Percentiles rank a stretch among this genome's conserved stretches.
Evolutionary conservation across 345 rosid genomes (phyloP).

Genomic region (Leavenworthia alabamica): DNA sequence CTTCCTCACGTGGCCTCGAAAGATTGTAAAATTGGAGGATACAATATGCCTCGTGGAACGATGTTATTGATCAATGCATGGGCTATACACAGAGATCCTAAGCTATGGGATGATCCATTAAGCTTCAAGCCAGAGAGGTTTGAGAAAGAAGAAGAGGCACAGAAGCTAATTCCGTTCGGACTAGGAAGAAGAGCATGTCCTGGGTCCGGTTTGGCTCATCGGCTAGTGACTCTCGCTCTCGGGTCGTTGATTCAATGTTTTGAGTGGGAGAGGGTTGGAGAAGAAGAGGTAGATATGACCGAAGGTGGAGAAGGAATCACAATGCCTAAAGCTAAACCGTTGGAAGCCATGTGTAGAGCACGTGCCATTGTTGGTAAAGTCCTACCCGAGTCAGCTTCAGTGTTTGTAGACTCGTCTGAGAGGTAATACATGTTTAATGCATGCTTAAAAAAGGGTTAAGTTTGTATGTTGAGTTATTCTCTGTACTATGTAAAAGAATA

Average conservation of each 20-base stretch:
- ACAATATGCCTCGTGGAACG: constrained; percentile 33
- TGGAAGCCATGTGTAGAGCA: constrained; percentile 37
- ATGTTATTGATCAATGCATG: constrained; percentile 20
- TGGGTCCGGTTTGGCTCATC: constrained; percentile 36
- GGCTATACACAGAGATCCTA: constrained; percentile 24
- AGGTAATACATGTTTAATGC: neutral
- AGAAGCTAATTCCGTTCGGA: constrained; percentile 37
- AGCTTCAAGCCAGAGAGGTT: constrained; percentile 27
- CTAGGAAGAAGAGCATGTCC: constrained; percentile 48
- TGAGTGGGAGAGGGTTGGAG: constrained; percentile 39
- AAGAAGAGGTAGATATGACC: constrained; percentile 31
- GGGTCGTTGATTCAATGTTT: constrained; percentile 47
- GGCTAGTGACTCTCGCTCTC: constrained; percentile 31
- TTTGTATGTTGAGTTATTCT: neutral
- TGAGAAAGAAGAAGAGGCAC: constrained; percentile 19
- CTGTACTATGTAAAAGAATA: neutral
- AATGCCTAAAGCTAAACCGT: constrained; percentile 36
- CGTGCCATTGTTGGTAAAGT: constrained; percentile 18
- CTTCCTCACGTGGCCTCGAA: constrained; percentile 32
- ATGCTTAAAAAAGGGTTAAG: neutral
- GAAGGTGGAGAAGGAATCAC: constrained; percentile 29
- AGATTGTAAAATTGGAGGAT: constrained; percentile 33
- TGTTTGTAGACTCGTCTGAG: neutral
- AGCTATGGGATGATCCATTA: constrained; percentile 21
- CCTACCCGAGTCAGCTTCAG: neutral